These are phyloP conservation scores for Yamadazyma phyllophila DNA, from an alignment of 805 yeast genomes.

Conservation along the genomic window DNA sequence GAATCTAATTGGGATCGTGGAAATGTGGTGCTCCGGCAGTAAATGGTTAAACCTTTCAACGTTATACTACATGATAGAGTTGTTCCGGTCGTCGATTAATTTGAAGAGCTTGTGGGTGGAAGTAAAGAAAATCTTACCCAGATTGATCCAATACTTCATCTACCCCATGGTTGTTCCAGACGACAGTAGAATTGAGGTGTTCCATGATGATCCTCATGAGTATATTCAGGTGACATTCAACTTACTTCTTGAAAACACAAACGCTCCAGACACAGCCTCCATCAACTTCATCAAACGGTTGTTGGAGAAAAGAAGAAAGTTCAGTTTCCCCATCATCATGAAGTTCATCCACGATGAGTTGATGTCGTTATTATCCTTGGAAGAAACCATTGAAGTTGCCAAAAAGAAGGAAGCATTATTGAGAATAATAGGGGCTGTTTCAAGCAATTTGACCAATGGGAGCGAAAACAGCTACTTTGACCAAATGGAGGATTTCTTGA, in stretches of 20 bases:
- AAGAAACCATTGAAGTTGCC: conserved; percentile 46
- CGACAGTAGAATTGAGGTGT: conserved; percentile 64
- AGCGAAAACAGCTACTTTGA: conserved; percentile 48
- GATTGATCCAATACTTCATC: conserved; percentile 66
- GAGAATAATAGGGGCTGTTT: conserved; percentile 72
- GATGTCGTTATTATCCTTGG: conserved; percentile 26
- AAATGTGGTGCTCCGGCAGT: conserved; percentile 63
- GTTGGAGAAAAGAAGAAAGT: conserved; percentile 63
- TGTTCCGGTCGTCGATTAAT: conserved; percentile 56
- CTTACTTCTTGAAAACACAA: conserved; percentile 44
- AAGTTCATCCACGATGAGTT: conserved; percentile 57
- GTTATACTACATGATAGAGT: conserved; percentile 55
- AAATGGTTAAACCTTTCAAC: conserved; percentile 71
- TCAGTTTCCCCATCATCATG: conserved; percentile 58
- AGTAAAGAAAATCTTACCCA: conserved; percentile 62
- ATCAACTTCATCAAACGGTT: conserved; percentile 66
- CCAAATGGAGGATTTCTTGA: conserved; percentile 70
- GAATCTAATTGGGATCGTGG: conserved; percentile 63
- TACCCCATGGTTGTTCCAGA: conserved; percentile 74
- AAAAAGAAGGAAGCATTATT: conserved; percentile 76
- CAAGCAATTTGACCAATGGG: conserved; percentile 51
- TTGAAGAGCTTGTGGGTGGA: conserved; percentile 60
- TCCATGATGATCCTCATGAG: conserved; percentile 86
- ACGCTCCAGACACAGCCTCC: conserved; percentile 78
- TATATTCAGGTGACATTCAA: conserved; percentile 70